Evolutionary conservation across 75 land plant genomes (phyloP).

Genomic region (Ceratopteris richardii): DNA sequence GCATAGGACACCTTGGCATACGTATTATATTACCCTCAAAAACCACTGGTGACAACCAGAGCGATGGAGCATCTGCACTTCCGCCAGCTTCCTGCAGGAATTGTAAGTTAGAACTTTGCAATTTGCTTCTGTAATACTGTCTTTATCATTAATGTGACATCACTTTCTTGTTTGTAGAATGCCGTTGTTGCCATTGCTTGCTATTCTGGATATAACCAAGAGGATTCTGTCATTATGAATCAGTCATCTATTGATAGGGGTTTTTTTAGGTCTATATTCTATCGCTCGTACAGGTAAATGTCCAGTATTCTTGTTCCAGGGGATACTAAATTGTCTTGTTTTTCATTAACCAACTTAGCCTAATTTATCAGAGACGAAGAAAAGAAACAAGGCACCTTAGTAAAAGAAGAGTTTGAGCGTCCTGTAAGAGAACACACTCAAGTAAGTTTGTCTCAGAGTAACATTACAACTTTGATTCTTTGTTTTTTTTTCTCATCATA

Average conservation of each 20-base stretch:
- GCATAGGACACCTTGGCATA: constrained; percentile 99
- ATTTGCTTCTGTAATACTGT: too few species aligned
- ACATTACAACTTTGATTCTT: too few species aligned
- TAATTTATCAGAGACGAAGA: constrained; percentile 78
- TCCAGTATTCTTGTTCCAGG: too few species aligned
- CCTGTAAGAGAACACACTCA: constrained; percentile 81
- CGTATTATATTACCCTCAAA: constrained; percentile 97
- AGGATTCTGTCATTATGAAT: constrained; percentile 99
- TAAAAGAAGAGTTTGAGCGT: constrained; percentile 95
- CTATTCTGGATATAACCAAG: constrained; percentile 98
- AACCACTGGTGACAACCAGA: constrained; percentile 96
- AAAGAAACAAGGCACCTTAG: constrained; percentile 94
- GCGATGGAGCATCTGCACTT: constrained; percentile 99
- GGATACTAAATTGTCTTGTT: too few species aligned
- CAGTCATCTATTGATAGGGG: constrained; percentile 98
- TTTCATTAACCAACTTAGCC: too few species aligned
- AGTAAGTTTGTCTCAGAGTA: constrained; percentile 33
- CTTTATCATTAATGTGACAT: too few species aligned
- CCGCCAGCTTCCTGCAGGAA: constrained; percentile 97
- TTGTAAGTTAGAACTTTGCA: constrained; percentile 47
- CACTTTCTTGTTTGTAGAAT: constrained; percentile 64
- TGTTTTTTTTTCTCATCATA: neutral
- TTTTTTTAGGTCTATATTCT: constrained; percentile 90
- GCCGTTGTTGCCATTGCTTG: constrained; percentile 98
- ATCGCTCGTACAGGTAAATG: constrained; percentile 81